phyloP scores from a whole-genome alignment of 768 basidiomycete species.

The Lactifluus subvellereus region DNA sequence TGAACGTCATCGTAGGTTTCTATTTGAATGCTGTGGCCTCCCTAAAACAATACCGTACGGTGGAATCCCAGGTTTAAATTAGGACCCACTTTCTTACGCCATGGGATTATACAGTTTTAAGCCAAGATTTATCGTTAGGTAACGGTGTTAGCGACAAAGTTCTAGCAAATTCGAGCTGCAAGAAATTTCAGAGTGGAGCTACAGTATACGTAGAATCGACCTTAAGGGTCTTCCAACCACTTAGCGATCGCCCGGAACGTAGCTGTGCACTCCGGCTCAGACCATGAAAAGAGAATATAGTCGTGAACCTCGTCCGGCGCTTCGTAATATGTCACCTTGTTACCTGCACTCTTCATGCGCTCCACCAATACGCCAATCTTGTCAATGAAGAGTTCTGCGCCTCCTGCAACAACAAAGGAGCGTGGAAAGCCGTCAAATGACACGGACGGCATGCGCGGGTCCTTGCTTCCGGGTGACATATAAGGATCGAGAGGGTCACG shows the following conservation, averaged over 20 bases:
- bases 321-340: slow-evolving; percentile 11
- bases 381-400: slow-evolving; percentile 5
- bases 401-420: slow-evolving; percentile 8
- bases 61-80: no score
- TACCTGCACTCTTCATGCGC: not conserved
- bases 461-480: slow-evolving; percentile 10
- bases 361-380: slow-evolving; percentile 4
- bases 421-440: slow-evolving; percentile 14
- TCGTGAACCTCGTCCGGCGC: slow-evolving; percentile 37
- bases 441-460: not conserved
- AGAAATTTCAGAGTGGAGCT: not conserved
- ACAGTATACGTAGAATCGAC: not conserved
- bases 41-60: no score
- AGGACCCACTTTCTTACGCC: no score
- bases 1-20: no score
- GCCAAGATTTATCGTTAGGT: no score
- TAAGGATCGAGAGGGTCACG: slow-evolving; percentile 8
- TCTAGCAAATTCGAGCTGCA: not conserved
- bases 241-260: slow-evolving; percentile 44
- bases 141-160: no score
- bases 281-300: slow-evolving; percentile 44
- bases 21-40: no score
- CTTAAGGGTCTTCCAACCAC: slow-evolving; percentile 33
- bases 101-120: no score
- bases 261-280: slow-evolving; percentile 46